Evolutionary conservation across 768 basidiomycete species (phyloP).

Genomic region (Paxillus rubicundulus): DNA sequence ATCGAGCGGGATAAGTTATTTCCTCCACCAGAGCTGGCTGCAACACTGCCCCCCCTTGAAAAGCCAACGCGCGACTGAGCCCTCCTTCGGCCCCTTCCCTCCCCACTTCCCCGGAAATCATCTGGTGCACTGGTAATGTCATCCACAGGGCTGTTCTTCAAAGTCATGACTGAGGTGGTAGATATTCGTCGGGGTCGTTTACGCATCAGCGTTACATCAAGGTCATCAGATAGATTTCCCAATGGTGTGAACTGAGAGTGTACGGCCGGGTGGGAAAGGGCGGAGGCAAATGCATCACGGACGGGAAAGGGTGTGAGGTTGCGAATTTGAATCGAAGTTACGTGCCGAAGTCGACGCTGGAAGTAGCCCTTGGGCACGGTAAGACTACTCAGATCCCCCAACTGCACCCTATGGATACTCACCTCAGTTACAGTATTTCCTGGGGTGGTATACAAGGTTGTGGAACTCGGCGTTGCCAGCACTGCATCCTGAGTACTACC

Average conservation of each 20-base stretch:
- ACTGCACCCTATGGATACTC: slow-evolving; percentile 1
- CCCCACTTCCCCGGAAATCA: slow-evolving; percentile 25
- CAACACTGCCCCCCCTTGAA: slow-evolving; percentile 22
- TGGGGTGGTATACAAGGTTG: slow-evolving; percentile 15
- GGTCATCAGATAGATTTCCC: slow-evolving; percentile 66
- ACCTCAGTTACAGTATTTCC: slow-evolving; percentile 15
- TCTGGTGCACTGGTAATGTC: slow-evolving; percentile 33
- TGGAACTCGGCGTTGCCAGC: slow-evolving; percentile 10
- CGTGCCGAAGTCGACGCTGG: slow-evolving; percentile 72
- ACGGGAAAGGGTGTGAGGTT: slow-evolving; percentile 85
- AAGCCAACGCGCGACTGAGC: slow-evolving; percentile 48
- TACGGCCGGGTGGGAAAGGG: slow-evolving; percentile 64
- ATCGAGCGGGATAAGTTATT: slow-evolving; percentile 17
- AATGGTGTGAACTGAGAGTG: slow-evolving; percentile 56
- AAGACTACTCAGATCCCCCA: neutral
- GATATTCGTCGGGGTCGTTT: slow-evolving; percentile 64
- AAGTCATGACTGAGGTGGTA: slow-evolving; percentile 50
- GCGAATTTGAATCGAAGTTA: slow-evolving; percentile 68
- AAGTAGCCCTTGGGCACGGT: slow-evolving; percentile 19
- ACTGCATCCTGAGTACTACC: slow-evolving; percentile 13
- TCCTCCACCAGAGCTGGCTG: slow-evolving; percentile 6
- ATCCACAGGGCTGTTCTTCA: slow-evolving; percentile 46
- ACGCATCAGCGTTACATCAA: slow-evolving; percentile 58
- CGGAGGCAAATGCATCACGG: slow-evolving; percentile 70
- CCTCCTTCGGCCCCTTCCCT: slow-evolving; percentile 40